phyloP scores from a whole-genome alignment of 2,329 filamentous ascomycete species.

The Ascochyta clinopodiicola region DNA sequence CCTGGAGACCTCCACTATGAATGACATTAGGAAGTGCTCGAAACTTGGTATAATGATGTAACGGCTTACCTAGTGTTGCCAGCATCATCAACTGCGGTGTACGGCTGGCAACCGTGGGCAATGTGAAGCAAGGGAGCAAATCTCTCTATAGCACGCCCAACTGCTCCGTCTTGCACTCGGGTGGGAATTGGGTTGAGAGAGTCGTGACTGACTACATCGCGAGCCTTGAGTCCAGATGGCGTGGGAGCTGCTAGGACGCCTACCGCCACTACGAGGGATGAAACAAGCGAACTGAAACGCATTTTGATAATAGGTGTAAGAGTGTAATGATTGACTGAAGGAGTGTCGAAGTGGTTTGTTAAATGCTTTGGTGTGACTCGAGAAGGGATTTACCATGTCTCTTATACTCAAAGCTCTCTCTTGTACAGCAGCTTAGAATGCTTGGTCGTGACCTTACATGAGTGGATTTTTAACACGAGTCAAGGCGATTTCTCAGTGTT shows the following conservation, averaged over 20 bases:
- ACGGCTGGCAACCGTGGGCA: slow-evolving; percentile 65
- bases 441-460: no score
- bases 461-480: not conserved
- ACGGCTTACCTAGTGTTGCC: slow-evolving; percentile 60
- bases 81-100: slow-evolving; percentile 63
- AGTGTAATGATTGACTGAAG: not conserved
- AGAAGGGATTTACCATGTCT: no score
- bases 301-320: not conserved
- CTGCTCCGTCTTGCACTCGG: slow-evolving; percentile 55
- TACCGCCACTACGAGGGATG: not conserved
- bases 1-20: slow-evolving; percentile 51
- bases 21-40: not conserved
- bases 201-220: slow-evolving; percentile 48
- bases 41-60: not conserved
- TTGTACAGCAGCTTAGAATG: no score
- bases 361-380: not conserved
- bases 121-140: slow-evolving; percentile 63
- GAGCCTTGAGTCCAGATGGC: not conserved
- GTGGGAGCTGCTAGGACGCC: not conserved
- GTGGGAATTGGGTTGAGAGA: slow-evolving; percentile 59
- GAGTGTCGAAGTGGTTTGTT: not conserved
- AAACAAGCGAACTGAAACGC: not conserved
- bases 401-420: no score
- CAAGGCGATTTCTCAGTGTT: not conserved
- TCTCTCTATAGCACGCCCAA: slow-evolving; percentile 58